Base-by-base conservation (phyloP, 148 eudicot genomes). In the Rhododendron simsii region DNA sequence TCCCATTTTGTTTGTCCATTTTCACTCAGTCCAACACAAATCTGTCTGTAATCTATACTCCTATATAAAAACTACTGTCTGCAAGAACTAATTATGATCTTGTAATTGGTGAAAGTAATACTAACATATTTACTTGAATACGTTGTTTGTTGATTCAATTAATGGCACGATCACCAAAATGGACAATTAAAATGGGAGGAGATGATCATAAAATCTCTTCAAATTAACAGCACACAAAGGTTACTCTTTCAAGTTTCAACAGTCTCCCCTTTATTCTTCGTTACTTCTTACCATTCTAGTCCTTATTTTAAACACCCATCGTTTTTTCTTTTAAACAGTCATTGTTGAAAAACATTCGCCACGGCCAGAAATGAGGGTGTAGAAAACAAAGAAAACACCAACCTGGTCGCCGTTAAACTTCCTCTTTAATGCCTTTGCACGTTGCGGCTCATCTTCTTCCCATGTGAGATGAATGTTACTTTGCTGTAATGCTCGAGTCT, bases 361-460 rank as follows among this genome's bases (percentile, higher is more conserved):
- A 8, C 10, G 1, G 1, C 12, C 71, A 65, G 30, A 63, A 50
- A 59, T 18, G 12, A n/a, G 69, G 12, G 37, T 41, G 84, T 30
- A 74, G 53, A 87, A 67, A 84, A 83, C 9, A 28, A 13, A 33
- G 48, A 69, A 45, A 45, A 18, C 30, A 57, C 77, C 53, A 78
- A 95, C 98, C 98, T 97, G 94, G 35, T 94, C 93, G 18, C 89
- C 92, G 78, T 87, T 90, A 81, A 93, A 92, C 86, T 92, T 93
- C 71, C 98, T 91, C 88, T 93, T 94, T 88, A 97, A 89, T 69
- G 89, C 89, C 91, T 89, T 95, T 18, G 80, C 84, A 53, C 98
- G 98, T 75, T 94, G 95, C 57, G 98, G 99, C 84, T 95, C 99
- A 90, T 95, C 98, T 44, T 95, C 98, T 90, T 97, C 99, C 99